Evolutionary conservation across 1,139 yeast genomes (phyloP), one percentile per base, ranked within the genome.

Genomic region (Saccharomyces hybrid): DNA sequence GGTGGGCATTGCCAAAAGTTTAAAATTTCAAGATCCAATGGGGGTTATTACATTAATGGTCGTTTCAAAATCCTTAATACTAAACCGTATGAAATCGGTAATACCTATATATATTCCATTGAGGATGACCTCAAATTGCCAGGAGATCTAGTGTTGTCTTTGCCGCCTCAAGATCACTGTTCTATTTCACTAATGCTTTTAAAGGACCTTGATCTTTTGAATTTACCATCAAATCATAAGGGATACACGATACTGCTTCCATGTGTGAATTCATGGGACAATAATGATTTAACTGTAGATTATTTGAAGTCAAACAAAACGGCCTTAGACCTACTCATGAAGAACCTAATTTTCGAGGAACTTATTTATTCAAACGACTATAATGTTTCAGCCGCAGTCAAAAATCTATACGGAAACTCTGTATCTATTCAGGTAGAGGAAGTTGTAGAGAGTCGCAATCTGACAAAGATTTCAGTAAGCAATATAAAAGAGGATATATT

Each of bases 171-270:
- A 48, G 74, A 76, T 50, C 77, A 78, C 49, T 79, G 83, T 57
- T 75, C 87, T 0, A 77, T 73, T 56, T 77, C 86, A 0, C 63
- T 83, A 51, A 65, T 71, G 5, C 78, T 82, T 54, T 61, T 85
- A 50, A 76, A 79, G 23, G 78, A 81, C 26, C 68, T 80, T n/a
- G 74, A 72, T 7, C 61, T 83, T 38, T 63, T 79, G 27, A 74
- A 76, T 52, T 73, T 81, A 27, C 70, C 74, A 4, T 67, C 68
- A 9, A 79, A 82, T 54, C 70, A 71, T 20, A 61, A 71, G 23
- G 95, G 96, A 0, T 88, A 88, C 72, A 82, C 97, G 0, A 73
- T 86, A 0, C 81, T 93, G 53, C 71, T 91, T 46, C 99, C 98
- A 0, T 84, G 93, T 57, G 83, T 88, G 27, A 71, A 75, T 28